Percentiles rank a stretch among this genome's conserved stretches.
Evolutionary conservation across 2,329 filamentous ascomycete species (phyloP).

Genomic region (Alternaria incomplexa): DNA sequence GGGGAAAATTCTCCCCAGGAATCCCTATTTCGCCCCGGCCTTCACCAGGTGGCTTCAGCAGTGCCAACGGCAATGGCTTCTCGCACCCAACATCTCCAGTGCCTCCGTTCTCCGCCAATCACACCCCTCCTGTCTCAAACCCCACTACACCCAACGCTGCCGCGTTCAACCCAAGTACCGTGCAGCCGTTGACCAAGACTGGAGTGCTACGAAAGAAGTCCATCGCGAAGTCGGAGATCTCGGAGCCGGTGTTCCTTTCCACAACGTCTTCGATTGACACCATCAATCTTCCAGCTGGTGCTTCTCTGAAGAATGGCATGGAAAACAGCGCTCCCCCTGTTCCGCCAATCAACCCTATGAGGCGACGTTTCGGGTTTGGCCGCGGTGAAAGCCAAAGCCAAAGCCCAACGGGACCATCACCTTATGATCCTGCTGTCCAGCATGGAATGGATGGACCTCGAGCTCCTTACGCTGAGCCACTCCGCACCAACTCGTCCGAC

Average conservation of each 20-base stretch:
- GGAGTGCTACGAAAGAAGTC: constrained; percentile 59
- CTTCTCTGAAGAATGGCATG: constrained; percentile 61
- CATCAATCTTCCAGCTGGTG: constrained; percentile 62
- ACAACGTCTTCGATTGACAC: constrained; percentile 65
- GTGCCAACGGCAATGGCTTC: constrained; percentile 38
- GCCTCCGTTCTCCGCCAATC: constrained; percentile 58
- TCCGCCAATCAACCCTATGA: constrained; percentile 65
- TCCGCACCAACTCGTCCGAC: constrained; percentile 54
- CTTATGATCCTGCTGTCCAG: constrained; percentile 48
- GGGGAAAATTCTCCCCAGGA: constrained; percentile 36
- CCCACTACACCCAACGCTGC: constrained; percentile 51
- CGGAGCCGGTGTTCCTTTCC: constrained; percentile 62
- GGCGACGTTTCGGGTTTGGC: constrained; percentile 57
- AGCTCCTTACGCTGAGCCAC: constrained; percentile 38
- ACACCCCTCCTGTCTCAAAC: constrained; percentile 61
- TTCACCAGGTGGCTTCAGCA: constrained; percentile 46
- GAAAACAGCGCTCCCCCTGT: constrained; percentile 51
- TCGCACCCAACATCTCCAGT: constrained; percentile 53
- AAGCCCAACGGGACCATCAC: constrained; percentile 14
- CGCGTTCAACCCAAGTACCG: constrained; percentile 36
- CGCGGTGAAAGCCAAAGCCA: constrained; percentile 49
- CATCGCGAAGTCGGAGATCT: constrained; percentile 67
- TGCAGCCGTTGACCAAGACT: constrained; percentile 36
- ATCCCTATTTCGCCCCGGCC: constrained; percentile 46
- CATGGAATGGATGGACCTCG: constrained; percentile 39